Evolutionary conservation across 148 eudicot species (phyloP).

Genomic region (Linanthus parryae): DNA sequence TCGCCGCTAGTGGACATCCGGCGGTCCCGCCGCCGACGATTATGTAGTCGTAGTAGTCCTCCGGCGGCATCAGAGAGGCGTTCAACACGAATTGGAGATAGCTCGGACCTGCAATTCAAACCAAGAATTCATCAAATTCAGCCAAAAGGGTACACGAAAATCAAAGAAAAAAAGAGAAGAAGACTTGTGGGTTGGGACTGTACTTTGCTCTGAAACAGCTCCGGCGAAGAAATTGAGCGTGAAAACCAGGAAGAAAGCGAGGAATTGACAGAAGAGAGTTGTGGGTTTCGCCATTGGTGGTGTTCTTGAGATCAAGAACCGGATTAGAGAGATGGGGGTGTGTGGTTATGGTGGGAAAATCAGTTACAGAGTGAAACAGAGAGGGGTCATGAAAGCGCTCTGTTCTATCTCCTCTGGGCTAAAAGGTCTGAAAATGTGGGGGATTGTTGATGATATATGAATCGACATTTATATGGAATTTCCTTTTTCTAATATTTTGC

Average conservation of each 20-base stretch:
- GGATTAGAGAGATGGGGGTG: slow-evolving; percentile 3
- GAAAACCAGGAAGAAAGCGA: slow-evolving; percentile 4
- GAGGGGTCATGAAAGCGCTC: no score
- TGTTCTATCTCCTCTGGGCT: not conserved
- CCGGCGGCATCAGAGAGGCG: slow-evolving; percentile 64
- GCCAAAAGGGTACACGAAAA: not conserved
- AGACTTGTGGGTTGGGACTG: not conserved
- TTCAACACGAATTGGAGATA: slow-evolving; percentile 55
- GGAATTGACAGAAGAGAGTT: not conserved
- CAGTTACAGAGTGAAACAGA: slow-evolving; percentile 15
- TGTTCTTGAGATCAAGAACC: not conserved
- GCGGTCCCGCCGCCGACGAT: slow-evolving; percentile 88
- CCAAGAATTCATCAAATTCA: not conserved
- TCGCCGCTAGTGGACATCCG: slow-evolving; percentile 88
- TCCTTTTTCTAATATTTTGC: not conserved
- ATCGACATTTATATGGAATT: not conserved
- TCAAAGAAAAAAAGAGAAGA: not conserved
- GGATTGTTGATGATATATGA: not conserved
- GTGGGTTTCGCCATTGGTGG: slow-evolving; percentile 11
- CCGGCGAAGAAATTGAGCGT: not conserved
- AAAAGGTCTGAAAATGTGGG: not conserved
- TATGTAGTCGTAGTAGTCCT: slow-evolving; percentile 71
- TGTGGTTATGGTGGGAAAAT: slow-evolving; percentile 34
- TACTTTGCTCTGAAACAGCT: slow-evolving; percentile 7
- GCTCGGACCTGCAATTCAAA: slow-evolving; percentile 45